Evolutionary conservation across 768 basidiomycete species (phyloP).

Genomic region (Tephrocybe sp.): DNA sequence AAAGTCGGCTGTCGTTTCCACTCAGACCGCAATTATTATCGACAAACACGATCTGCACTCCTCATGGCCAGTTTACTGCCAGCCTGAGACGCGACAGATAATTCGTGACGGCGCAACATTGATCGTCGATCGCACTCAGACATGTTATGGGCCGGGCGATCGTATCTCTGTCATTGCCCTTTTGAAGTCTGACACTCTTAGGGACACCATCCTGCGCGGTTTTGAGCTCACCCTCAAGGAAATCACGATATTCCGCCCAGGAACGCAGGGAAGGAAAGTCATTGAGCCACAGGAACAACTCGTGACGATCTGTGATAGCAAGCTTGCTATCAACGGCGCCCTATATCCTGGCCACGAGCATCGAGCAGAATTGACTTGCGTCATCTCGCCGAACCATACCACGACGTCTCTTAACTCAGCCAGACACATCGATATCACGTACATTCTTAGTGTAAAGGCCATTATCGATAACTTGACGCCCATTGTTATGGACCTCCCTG

Average conservation of each 20-base stretch:
- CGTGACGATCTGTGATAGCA: slow-evolving; percentile 64
- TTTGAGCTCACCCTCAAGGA: slow-evolving; percentile 84
- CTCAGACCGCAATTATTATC: slow-evolving; percentile 72
- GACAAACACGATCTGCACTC: slow-evolving; percentile 95
- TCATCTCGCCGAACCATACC: slow-evolving; percentile 71
- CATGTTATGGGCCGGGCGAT: slow-evolving; percentile 88
- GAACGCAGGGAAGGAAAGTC: slow-evolving; percentile 59
- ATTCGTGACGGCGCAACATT: slow-evolving; percentile 71
- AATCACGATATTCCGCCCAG: slow-evolving; percentile 70
- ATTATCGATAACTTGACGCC: slow-evolving; percentile 68
- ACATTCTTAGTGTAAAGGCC: slow-evolving; percentile 75
- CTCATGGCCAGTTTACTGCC: slow-evolving; percentile 89
- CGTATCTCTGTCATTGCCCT: slow-evolving; percentile 70
- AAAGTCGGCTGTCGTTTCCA: slow-evolving; percentile 67
- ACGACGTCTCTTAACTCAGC: slow-evolving; percentile 82
- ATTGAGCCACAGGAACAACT: slow-evolving; percentile 53
- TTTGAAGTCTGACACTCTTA: slow-evolving; percentile 67
- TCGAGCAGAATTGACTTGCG: slow-evolving; percentile 70
- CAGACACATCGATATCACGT: slow-evolving; percentile 83
- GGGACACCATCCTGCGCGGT: slow-evolving; percentile 74
- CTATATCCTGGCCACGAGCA: slow-evolving; percentile 73
- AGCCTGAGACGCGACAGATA: slow-evolving; percentile 69
- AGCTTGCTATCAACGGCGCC: slow-evolving; percentile 69
- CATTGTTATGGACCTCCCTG: slow-evolving; percentile 71
- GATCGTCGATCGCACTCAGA: slow-evolving; percentile 70